Base-by-base conservation (phyloP, 2,329 filamentous ascomycete species). In the Fusarium sp. region DNA sequence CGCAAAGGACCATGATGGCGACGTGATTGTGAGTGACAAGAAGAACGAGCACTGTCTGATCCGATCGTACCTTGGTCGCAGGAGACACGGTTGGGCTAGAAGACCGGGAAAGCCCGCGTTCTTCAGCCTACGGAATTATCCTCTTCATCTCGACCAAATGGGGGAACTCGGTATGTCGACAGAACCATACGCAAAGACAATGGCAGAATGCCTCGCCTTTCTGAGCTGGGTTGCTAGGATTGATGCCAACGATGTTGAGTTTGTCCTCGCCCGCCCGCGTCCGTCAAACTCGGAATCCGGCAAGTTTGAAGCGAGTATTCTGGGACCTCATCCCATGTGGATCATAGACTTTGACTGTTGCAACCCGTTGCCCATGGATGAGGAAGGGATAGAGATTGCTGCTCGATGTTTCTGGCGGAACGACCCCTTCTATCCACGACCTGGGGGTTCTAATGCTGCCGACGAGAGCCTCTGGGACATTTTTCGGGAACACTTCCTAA, bases 161-260 rank as follows among this genome's bases (percentile, higher is more conserved):
- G 82, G 86, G 27, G 77, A 82, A 0, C 75, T 90, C 0, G 76
- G 72, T 0, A 76, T 89, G 0, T 70, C 82, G 1, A 27, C 64
- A 4, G 43, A 43, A 11, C 32, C 27, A 2, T 89, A 87, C 69
- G 85, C 86, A 0, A 63, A 63, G 2, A 78, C 80, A 0, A 88
- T 90, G 83, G 89, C 85, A 0, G 82, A 87, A 5, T 81, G 85
- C 0, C 81, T 90, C 0, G 87, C 88, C 0, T 80, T 86, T 4
- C 79, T 90, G 60, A 85, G 88, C 68, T 91, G 87, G 88, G 54
- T 73, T 2, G 84, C 81, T 0, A 69, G 79, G 12, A 75, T 89
- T 0, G 87, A 90, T 70, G 88, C 84, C 1, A 86, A 86, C 38
- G 88, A 89, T 54, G 82, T 91, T 3, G 87, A 91, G 58, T 90